Percentiles rank a stretch among this genome's conserved stretches.
phyloP scores from a whole-genome alignment of 441 rosid genomes.

The Populus hybrid region DNA sequence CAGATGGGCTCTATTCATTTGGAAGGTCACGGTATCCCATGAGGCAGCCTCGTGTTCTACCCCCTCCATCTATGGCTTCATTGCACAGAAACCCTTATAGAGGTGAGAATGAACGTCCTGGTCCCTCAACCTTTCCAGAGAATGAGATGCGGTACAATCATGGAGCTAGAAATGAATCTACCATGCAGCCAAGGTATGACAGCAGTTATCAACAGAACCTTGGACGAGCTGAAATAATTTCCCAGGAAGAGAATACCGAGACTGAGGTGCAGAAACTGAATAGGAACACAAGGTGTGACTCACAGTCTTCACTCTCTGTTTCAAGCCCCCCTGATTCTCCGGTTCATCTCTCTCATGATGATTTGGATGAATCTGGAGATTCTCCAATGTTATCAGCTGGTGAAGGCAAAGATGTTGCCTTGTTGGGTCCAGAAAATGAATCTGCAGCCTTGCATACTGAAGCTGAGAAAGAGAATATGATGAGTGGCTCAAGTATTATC shows the following conservation, averaged over 20 bases:
- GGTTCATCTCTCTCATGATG: constrained; percentile 87
- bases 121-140: constrained; percentile 51
- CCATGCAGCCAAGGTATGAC: constrained; percentile 45
- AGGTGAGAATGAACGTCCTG: constrained; percentile 51
- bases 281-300: constrained; percentile 63
- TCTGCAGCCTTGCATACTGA: constrained; percentile 35
- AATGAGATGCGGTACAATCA: constrained; percentile 40
- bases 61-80: constrained; percentile 70
- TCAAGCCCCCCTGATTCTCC: constrained; percentile 97
- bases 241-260: constrained; percentile 32
- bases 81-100: constrained; percentile 57
- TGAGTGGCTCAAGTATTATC: constrained; percentile 43
- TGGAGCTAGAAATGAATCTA: constrained; percentile 43
- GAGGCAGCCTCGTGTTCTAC: constrained; percentile 93
- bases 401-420: constrained; percentile 37
- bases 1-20: constrained; percentile 64
- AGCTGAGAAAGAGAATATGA: constrained; percentile 46
- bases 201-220: constrained; percentile 44
- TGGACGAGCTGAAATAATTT: constrained; percentile 32
- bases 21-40: constrained; percentile 76
- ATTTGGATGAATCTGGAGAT: constrained; percentile 84
- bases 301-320: constrained; percentile 93
- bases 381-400: constrained; percentile 43
- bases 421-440: constrained; percentile 39
- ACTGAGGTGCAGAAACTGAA: constrained; percentile 45